Base-by-base conservation (phyloP, 345 rosid genomes). In the Firmiana major region DNA sequence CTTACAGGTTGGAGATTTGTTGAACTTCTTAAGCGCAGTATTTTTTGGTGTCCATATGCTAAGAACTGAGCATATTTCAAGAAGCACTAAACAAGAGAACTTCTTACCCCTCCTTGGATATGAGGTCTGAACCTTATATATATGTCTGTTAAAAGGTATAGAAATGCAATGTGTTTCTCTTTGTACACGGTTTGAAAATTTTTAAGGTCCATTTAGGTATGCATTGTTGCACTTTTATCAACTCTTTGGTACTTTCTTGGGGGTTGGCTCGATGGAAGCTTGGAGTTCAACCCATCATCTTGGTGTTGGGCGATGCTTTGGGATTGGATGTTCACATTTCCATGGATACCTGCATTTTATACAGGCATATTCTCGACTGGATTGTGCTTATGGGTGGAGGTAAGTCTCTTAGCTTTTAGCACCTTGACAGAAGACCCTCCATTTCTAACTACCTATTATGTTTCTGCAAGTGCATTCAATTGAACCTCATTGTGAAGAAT, bases 321-420 rank as follows among this genome's bases (percentile, higher is more conserved):
- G 85, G 81, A 84, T 69, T 88, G 75, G 76, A 78, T 88, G 78
- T 79, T 82, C 74, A 69, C 76, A 19, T 91, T 89, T 81, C 93
- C 93, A 60, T 88, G 91, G 95, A 81, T 91, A 64, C 91, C 94
- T 60, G 86, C 90, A 31, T 83, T 91, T 69, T 89, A 86, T 78
- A 85, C 93, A 0, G 89, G 93, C 77, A 26, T 86, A 58, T 86
- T 91, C 80, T 89, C 93, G 19, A 86, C 91, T 11, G 85, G 86
- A 24, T 68, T 89, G 68, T 88, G 91, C 81, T 83, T 91, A 74
- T 89, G 91, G 93, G 77, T 88, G 76, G 93, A 91, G 94, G 91
- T 88, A 84, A 21, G 3, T 53, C 34, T 66, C 69, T 71, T 43
- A 19, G 34, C 76, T 63, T 68, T 66, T 74, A 64, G 57, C 28